Evolutionary conservation across 495 filamentous ascomycete species (phyloP), one percentile per base, ranked within the genome.

Genomic region (Ascodesmis nigricans): DNA sequence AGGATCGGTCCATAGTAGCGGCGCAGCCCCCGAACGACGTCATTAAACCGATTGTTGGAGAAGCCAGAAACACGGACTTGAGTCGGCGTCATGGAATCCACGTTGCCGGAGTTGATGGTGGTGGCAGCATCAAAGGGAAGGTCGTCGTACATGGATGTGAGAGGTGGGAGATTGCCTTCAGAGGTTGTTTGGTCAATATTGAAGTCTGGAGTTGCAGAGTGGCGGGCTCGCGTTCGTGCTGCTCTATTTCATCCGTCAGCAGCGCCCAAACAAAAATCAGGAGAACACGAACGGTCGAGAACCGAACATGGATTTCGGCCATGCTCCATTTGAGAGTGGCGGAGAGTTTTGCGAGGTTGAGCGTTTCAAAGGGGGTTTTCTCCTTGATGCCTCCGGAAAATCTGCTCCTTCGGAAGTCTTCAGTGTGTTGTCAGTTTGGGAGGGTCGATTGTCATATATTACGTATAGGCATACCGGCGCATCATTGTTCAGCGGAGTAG

Each of bases 221-320:
- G 39, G 21, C 47, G 47, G 29, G 49, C 43, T 24, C 47, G 47
- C 3, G 47, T 49, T 16, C 47, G 41, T 21, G 46, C 46, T 39
- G 42, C 41, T 27, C 45, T 49, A 19, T 6, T 18, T 6, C 7
- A 33, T 28, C 21, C 5, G 35, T 48, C 26, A 48, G 44, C 3
- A 20, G 5, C 2, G 5, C 17, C n/a, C 3, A 24, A 21, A 26
- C 5, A n/a, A 39, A 14, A 20, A 26, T 19, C 2, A 14, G 15
- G 29, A 11, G 15, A 13, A 15, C 14, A 33, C 45, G 35, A 24
- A 49, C 45, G 47, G 45, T 14, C 47, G 45, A 5, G 47, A 51
- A 15, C 47, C 47, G 30, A 50, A 50, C 46, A 49, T 50, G 34
- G 35, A 36, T 26, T 49, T 50, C 0, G 47, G 47, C 47, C 47